A percentile compares a stretch with the other conserved stretches of the same genome.
Evolutionary conservation across 2,329 filamentous ascomycete species (phyloP).

Genomic region (Raffaelea albimanens): DNA sequence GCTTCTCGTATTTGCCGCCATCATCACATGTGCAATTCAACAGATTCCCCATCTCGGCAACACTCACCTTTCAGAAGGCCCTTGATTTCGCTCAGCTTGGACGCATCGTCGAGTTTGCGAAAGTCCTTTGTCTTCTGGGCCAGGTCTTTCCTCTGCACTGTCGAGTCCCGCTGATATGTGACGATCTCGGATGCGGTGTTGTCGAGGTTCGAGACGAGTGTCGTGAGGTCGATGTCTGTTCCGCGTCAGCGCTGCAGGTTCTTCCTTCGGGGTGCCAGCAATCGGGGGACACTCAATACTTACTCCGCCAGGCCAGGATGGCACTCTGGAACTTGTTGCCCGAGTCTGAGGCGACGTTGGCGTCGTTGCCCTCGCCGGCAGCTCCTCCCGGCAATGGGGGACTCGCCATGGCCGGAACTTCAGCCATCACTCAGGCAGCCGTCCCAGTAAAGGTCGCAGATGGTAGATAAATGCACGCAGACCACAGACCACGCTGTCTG

Average conservation of each 20-base stretch:
- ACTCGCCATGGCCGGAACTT: conserved; percentile 4
- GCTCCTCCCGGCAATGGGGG: conserved; percentile 5
- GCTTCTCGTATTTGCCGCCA: background rate
- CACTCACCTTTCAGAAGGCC: conserved; percentile 68
- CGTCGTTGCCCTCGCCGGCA: background rate
- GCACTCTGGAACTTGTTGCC: conserved; percentile 95
- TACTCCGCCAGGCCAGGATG: conserved; percentile 94
- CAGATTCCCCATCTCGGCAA: too few species aligned
- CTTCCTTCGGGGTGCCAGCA: background rate
- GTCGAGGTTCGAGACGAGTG: conserved; percentile 76
- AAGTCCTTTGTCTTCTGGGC: conserved; percentile 99
- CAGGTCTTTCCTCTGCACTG: conserved; percentile 89
- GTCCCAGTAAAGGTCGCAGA: conserved; percentile 3
- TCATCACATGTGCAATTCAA: background rate
- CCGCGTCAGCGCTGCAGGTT: background rate
- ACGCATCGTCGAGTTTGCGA: conserved; percentile 79
- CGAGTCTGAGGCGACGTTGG: conserved; percentile 30
- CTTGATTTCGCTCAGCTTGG: conserved; percentile 84
- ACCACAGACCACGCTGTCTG: background rate
- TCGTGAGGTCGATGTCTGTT: conserved; percentile 76
- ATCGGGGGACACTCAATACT: conserved; percentile 14
- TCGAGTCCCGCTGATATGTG: conserved; percentile 84
- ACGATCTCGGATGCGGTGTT: conserved; percentile 93
- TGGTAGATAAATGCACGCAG: background rate
- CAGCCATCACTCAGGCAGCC: conserved; percentile 6